Evolutionary conservation across 306 rosid species (phyloP), one percentile per base, ranked within the genome.

Genomic region (Clitoria ternatea): DNA sequence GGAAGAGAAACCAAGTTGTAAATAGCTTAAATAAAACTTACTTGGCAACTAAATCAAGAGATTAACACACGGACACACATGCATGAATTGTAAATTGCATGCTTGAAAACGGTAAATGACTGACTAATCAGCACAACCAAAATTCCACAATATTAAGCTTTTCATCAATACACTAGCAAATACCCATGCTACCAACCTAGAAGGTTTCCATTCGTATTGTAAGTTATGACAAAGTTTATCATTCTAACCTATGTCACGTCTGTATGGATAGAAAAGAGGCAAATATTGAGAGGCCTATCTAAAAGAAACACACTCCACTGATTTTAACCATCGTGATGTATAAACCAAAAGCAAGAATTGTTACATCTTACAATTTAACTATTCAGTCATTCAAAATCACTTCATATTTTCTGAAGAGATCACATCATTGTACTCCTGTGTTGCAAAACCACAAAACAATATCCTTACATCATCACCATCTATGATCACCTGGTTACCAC

Each of bases 391-490:
- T 49, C 64, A 1, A 56, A 43, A 30, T 56, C 69, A 44, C 33
- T 13, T 52, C 27, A 15, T 33, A 47, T 50, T 60, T 69, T 48
- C 48, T 14, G n/a, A 11, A 43, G 29, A 22, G 26, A 24, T 26
- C 8, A 56, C n/a, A 69, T 61, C 56, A 50, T 49, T 5, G 35
- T 5, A 39, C 10, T 45, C 35, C 11, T 13, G 8, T 47, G 14
- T 45, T 57, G 64, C 6, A 61, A 33, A 27, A 29, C 32, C 65
- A 61, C 40, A 40, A 56, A 50, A 23, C 12, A 7, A 61, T 36
- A 77, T 61, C 45, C 27, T 29, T 37, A 7, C 70, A 48, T n/a
- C n/a, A n/a, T n/a, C n/a, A 26, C 61, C 47, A 64, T 72, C 69
- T 9, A 54, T 14, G 43, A 69, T 55, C 63, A 30, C 45, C 48